A percentile compares a stretch with the other conserved stretches of the same genome.
Evolutionary conservation across 495 filamentous ascomycete species (phyloP).

Genomic region (Hyaloscypha bicolor): DNA sequence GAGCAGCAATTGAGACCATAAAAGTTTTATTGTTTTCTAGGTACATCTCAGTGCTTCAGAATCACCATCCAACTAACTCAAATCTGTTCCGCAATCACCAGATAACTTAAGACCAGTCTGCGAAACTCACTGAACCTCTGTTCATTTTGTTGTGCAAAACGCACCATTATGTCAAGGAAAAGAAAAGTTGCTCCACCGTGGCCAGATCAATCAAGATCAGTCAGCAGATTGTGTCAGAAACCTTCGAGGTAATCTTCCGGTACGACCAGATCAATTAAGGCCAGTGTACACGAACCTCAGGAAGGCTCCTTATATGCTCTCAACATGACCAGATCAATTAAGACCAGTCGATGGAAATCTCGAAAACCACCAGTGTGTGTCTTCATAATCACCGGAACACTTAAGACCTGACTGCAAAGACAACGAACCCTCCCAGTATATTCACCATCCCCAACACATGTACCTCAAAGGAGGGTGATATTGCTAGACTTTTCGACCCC

Average conservation of each 20-base stretch:
- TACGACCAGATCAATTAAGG: no score
- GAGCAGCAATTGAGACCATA: neutral
- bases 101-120: neutral
- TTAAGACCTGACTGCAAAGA: neutral
- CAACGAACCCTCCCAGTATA: neutral
- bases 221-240: no score
- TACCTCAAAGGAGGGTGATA: neutral
- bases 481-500: no score
- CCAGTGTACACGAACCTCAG: no score
- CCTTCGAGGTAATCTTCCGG: no score
- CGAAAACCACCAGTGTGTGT: no score
- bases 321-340: neutral
- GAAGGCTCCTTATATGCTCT: no score
- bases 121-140: neutral
- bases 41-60: neutral
- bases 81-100: neutral
- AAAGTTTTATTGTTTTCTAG: neutral
- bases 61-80: neutral
- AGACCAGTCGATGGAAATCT: neutral
- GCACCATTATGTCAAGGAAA: no score
- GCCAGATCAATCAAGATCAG: no score
- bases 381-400: neutral
- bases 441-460: no score
- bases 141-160: no score
- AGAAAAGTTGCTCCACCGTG: no score